A percentile compares a stretch with the other conserved stretches of the same genome.
phyloP scores from a whole-genome alignment of 148 eudicot species.

The Rheum nobile region DNA sequence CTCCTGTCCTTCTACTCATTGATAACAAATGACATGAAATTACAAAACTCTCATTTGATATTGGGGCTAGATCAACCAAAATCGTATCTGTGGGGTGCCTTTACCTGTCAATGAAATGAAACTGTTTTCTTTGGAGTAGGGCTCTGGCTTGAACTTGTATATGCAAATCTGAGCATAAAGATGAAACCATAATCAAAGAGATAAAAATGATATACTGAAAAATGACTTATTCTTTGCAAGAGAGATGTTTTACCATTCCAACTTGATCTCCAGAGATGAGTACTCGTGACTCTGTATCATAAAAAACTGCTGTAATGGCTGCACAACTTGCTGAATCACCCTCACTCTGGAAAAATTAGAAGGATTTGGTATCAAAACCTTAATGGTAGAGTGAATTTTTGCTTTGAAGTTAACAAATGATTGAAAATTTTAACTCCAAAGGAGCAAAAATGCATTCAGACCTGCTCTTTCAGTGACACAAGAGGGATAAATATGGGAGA shows the following conservation, averaged over 20 bases:
- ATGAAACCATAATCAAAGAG: neutral
- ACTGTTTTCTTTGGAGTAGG: constrained; percentile 37
- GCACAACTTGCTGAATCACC: constrained; percentile 50
- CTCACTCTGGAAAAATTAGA: constrained; percentile 40
- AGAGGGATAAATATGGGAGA: constrained; percentile 65
- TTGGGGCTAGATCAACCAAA: neutral
- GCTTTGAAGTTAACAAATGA: neutral
- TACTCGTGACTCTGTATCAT: constrained; percentile 27
- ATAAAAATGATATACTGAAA: neutral
- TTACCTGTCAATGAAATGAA: constrained; percentile 58
- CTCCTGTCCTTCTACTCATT: neutral
- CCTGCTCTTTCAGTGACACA: constrained; percentile 73
- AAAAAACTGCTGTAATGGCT: constrained; percentile 57
- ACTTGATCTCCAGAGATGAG: constrained; percentile 88
- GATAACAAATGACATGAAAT: neutral
- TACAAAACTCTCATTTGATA: neutral
- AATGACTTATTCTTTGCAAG: neutral
- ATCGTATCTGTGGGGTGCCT: neutral
- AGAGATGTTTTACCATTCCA: constrained; percentile 47
- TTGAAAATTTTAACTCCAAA: neutral
- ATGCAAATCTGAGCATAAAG: constrained; percentile 49
- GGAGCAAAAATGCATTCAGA: constrained; percentile 13
- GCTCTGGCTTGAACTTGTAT: constrained; percentile 64
- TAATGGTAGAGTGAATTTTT: neutral
- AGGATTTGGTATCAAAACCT: neutral